These are phyloP conservation scores for Zygosaccharomyces pseudobailii DNA, from an alignment of 1,139 yeast genomes.

Conservation along the genomic window DNA sequence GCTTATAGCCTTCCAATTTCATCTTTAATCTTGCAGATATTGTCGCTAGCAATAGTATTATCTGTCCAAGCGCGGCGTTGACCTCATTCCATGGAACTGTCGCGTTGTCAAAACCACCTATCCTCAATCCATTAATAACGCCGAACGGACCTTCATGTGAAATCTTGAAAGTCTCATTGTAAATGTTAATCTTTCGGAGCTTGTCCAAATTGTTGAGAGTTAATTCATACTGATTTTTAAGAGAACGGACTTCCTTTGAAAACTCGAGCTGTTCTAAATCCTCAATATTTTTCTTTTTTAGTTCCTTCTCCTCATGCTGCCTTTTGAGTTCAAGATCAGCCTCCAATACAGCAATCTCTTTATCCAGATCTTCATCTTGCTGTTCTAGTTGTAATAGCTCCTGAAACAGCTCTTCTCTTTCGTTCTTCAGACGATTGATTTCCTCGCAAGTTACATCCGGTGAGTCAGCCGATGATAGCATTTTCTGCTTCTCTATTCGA, in stretches of 20 bases:
- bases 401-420: constrained; percentile 35
- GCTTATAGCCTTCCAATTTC: constrained; percentile 52
- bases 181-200: constrained; percentile 71
- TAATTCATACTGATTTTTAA: constrained; percentile 56
- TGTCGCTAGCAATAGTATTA: constrained; percentile 64
- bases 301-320: constrained; percentile 42
- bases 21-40: constrained; percentile 55
- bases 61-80: constrained; percentile 88
- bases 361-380: constrained; percentile 38
- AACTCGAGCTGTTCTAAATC: constrained; percentile 48
- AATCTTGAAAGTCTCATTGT: constrained; percentile 74
- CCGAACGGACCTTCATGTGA: constrained; percentile 82
- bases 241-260: constrained; percentile 51
- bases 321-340: constrained; percentile 38
- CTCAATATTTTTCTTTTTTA: constrained; percentile 46
- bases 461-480: constrained; percentile 33
- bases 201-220: constrained; percentile 63
- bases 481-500: constrained; percentile 56
- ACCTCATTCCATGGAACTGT: constrained; percentile 85
- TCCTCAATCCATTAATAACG: constrained; percentile 76
- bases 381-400: constrained; percentile 34
- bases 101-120: constrained; percentile 58
- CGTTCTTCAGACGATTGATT: constrained; percentile 37
- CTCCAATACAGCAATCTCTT: constrained; percentile 46
- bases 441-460: constrained; percentile 29